These are phyloP conservation scores for Pleurotus platypus DNA, from an alignment of 768 basidiomycete species.

Conservation along the genomic window DNA sequence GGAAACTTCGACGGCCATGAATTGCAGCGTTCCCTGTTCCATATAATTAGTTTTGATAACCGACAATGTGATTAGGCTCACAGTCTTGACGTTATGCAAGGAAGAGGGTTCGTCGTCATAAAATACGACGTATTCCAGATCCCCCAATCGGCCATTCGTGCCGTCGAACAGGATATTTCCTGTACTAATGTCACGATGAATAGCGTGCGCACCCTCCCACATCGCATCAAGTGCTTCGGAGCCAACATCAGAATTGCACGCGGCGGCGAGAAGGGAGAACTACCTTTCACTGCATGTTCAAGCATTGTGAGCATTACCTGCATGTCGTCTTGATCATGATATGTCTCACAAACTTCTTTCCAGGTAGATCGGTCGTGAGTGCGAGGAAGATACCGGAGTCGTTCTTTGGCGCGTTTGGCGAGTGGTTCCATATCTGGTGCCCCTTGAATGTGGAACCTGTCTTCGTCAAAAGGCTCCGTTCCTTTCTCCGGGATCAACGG, in stretches of 20 bases:
- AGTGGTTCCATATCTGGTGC: not conserved
- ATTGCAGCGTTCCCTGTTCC: conserved; percentile 10
- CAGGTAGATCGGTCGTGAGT: not conserved
- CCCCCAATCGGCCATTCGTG: conserved; percentile 6
- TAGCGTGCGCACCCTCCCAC: conserved; percentile 1
- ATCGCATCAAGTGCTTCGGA: conserved; percentile 7
- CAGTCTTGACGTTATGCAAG: conserved; percentile 6
- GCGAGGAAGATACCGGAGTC: not conserved
- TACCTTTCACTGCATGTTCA: conserved; percentile 4
- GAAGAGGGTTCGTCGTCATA: not conserved
- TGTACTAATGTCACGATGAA: conserved; percentile 15
- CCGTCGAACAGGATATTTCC: conserved; percentile 11
- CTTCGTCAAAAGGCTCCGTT: not conserved
- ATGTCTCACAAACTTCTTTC: not conserved
- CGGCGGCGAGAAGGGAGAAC: not conserved
- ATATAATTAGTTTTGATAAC: not conserved
- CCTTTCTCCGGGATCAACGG: not conserved
- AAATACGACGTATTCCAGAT: conserved; percentile 10
- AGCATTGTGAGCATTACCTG: not conserved
- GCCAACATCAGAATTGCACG: not conserved
- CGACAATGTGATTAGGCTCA: not conserved
- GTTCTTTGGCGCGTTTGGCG: not conserved
- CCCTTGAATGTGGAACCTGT: not conserved
- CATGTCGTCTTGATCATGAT: not conserved
- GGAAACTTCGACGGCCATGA: conserved; percentile 12